A percentile compares a stretch with the other conserved stretches of the same genome.
phyloP scores from a whole-genome alignment of 192 early-diverging fungal species.

The Gigaspora rosea region DNA sequence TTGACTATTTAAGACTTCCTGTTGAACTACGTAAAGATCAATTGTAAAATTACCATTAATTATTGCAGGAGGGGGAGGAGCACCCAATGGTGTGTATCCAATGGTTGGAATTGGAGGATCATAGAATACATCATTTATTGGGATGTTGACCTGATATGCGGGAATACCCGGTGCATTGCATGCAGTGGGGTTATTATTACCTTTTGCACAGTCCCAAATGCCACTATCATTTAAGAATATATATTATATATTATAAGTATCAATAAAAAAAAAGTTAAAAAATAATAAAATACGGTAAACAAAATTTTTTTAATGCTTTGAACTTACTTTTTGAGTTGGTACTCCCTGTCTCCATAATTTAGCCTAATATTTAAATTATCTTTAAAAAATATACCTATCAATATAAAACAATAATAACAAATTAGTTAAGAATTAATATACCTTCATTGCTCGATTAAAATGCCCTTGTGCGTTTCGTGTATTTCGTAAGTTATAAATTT shows the following conservation, averaged over 20 bases:
- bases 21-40: conserved; percentile 15
- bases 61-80: conserved; percentile 14
- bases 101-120: conserved; percentile 7
- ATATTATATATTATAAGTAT: no score
- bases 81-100: conserved; percentile 2
- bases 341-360: no score
- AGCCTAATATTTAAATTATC: conserved; percentile 19
- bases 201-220: conserved; percentile 10
- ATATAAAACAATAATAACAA: conserved; percentile 11
- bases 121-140: conserved; percentile 5
- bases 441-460: conserved; percentile 15
- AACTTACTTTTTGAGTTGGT: no score
- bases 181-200: background rate
- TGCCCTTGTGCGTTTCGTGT: conserved; percentile 18
- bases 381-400: conserved; percentile 1
- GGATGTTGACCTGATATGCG: background rate
- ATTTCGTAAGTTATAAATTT: conserved; percentile 1
- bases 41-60: conserved; percentile 17
- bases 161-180: conserved; percentile 17
- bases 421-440: no score
- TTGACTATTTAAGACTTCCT: conserved; percentile 4
- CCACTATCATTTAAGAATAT: conserved; percentile 15
- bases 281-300: background rate
- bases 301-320: background rate
- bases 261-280: conserved; percentile 10